Base-by-base conservation (phyloP, 2,329 filamentous ascomycete species). In the Anisogramma anomala region DNA sequence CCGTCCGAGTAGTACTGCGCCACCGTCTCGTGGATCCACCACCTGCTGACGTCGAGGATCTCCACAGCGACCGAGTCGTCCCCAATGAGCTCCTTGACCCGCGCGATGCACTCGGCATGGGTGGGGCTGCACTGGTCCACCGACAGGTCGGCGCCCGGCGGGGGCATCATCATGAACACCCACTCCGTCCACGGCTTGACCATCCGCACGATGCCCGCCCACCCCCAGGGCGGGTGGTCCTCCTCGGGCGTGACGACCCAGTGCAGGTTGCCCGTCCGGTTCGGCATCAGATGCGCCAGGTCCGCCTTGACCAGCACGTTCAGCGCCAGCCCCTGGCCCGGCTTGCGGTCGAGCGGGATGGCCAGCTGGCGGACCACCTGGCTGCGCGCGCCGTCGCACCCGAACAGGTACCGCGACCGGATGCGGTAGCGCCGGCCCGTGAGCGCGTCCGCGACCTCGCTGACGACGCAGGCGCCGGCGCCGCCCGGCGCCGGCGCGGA, bases 101-200 rank as follows among this genome's bases (percentile, higher is more conserved):
- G 57, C 20, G 57, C 49, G 3, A 66, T 33, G 47, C 69, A 72
- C 50, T 74, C 64, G 6, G 68, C 68, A 1, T 61, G 46, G 0
- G 63, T 61, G 0, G 69, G 66, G n/a, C 60, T 58, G 43, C 52
- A 51, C 1, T 52, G 51, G 14, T 55, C 49, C 2, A 63, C 55
- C 3, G 53, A 54, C 10, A 61, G 47, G 36, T 65, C 57, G 14
- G 54, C 52, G 3, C 60, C 61, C 0, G 59, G 62, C 7, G 53
- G 52, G 0, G 70, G 66, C 13, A 77, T 58, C 13, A 76, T 53
- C 42, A 74, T 71, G 33, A 72, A 71, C 59, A 74, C 64, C 74
- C 74, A 81, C 58, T 80, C 71, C 48, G 70, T 53, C 75, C 75
- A 80, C 0, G 74, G 68, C 57, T 71, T 74, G 4, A 80, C 73